Percentiles rank a stretch among this genome's conserved stretches.
Evolutionary conservation across 176 grass and related monocot species (phyloP).

Genomic region (Eleusine coracana): DNA sequence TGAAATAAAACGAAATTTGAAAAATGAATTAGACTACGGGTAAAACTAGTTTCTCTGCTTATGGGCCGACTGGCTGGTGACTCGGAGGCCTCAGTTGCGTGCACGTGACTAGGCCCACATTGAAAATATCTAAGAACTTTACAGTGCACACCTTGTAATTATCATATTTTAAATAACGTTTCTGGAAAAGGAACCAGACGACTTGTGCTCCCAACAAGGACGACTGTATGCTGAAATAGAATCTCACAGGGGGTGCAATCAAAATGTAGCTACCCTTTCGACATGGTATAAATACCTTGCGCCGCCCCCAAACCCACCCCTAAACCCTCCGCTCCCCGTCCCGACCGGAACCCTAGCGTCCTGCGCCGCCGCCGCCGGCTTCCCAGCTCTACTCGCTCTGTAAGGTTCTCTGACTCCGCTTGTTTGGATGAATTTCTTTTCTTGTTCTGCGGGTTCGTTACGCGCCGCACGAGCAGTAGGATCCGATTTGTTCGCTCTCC

Average conservation of each 20-base stretch:
- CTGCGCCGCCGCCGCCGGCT: not conserved
- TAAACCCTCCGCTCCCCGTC: constrained; percentile 17
- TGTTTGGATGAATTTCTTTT: not conserved
- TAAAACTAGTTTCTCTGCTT: no score
- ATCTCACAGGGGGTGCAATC: not conserved
- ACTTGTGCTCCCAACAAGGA: no score
- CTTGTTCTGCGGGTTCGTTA: no score
- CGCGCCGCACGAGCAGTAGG: no score
- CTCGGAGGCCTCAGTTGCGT: no score
- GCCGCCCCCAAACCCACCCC: constrained; percentile 13
- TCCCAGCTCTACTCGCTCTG: not conserved
- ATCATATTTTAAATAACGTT: not conserved
- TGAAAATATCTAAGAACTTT: not conserved
- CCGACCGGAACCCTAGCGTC: constrained; percentile 44
- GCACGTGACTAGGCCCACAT: not conserved
- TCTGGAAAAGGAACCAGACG: no score
- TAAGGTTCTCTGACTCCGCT: not conserved
- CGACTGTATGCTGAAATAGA: no score
- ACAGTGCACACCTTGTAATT: not conserved
- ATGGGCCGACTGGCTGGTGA: no score
- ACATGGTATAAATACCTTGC: not conserved
- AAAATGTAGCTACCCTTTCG: not conserved
- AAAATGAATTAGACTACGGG: no score
- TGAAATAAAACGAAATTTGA: no score
- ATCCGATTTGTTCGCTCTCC: no score